Evolutionary conservation across 495 filamentous ascomycete species (phyloP).

Genomic region (Acidiella bohemica): DNA sequence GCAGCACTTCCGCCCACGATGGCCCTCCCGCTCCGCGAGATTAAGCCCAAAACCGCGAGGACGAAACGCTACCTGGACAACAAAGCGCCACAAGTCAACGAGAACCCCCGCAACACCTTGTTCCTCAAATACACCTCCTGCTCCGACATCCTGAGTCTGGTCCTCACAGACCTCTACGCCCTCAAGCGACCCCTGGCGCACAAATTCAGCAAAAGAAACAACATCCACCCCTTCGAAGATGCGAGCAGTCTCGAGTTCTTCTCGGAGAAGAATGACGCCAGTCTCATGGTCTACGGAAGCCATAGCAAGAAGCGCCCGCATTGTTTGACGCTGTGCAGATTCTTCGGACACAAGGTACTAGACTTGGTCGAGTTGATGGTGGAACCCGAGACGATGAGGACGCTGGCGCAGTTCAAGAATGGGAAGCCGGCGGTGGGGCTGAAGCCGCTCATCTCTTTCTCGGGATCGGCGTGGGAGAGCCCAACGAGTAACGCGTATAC

Average conservation of each 20-base stretch:
- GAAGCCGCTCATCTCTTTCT: slow-evolving; percentile 77
- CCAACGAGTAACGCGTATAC: slow-evolving; percentile 58
- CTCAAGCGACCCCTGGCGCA: slow-evolving; percentile 65
- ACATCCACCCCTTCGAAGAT: slow-evolving; percentile 88
- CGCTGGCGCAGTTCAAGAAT: slow-evolving; percentile 65
- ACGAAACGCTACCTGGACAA: slow-evolving; percentile 87
- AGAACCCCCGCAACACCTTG: slow-evolving; percentile 76
- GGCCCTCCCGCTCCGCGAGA: slow-evolving; percentile 12
- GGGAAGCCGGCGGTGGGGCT: slow-evolving; percentile 68
- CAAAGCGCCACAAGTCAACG: slow-evolving; percentile 70
- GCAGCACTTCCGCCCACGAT: background rate
- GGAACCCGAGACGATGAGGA: slow-evolving; percentile 50
- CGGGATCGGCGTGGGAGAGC: slow-evolving; percentile 72
- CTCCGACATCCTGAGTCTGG: slow-evolving; percentile 62
- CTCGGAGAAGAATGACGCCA: slow-evolving; percentile 85
- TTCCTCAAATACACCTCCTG: slow-evolving; percentile 74
- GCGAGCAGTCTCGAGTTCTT: slow-evolving; percentile 78
- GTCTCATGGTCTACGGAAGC: slow-evolving; percentile 62
- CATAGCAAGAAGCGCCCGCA: slow-evolving; percentile 90
- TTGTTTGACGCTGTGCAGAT: slow-evolving; percentile 66
- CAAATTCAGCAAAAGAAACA: slow-evolving; percentile 92
- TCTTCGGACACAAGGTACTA: slow-evolving; percentile 70
- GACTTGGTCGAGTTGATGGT: slow-evolving; percentile 88
- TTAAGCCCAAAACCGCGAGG: slow-evolving; percentile 82
- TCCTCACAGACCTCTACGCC: slow-evolving; percentile 66